phyloP scores from a whole-genome alignment of 108 stramenopile species.

The Cyclotella kingstonii region DNA sequence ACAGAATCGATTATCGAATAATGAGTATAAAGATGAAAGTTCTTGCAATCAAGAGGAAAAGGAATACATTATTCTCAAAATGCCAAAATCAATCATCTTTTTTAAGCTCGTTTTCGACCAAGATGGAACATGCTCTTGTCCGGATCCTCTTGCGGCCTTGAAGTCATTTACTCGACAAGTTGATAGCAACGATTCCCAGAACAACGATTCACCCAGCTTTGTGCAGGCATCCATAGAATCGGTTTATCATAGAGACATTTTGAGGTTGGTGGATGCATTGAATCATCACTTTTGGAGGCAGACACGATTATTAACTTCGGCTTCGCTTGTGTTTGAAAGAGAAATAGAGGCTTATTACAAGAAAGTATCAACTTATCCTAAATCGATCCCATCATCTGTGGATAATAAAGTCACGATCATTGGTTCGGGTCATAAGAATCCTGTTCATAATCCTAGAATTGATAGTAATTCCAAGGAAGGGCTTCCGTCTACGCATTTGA shows the following conservation, averaged over 20 bases:
- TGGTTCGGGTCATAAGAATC: too few relatives aligned
- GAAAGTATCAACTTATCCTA: too few relatives aligned
- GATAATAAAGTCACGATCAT: too few relatives aligned
- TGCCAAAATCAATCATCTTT: slow-evolving; percentile 6
- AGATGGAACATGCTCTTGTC: slow-evolving; percentile 24
- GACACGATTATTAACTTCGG: slow-evolving; percentile 1
- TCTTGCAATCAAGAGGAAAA: not conserved
- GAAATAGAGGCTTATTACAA: too few relatives aligned
- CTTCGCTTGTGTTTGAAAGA: not conserved
- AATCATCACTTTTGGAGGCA: slow-evolving; percentile 19
- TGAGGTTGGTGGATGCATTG: slow-evolving; percentile 9
- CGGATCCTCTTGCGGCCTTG: slow-evolving; percentile 12
- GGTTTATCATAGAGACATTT: slow-evolving; percentile 16
- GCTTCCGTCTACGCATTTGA: too few relatives aligned
- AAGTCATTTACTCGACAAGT: not conserved
- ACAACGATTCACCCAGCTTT: too few relatives aligned
- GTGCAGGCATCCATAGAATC: slow-evolving; percentile 14
- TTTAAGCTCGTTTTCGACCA: slow-evolving; percentile 16
- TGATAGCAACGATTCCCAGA: too few relatives aligned
- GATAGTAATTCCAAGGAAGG: too few relatives aligned
- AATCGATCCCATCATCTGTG: too few relatives aligned
- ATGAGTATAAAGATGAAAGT: not conserved
- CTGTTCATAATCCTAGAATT: too few relatives aligned
- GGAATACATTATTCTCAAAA: slow-evolving; percentile 6
- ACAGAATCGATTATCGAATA: too few relatives aligned